Conservation (phyloP, 164 flowering plant species). For the Stephania cephalantha region DNA sequence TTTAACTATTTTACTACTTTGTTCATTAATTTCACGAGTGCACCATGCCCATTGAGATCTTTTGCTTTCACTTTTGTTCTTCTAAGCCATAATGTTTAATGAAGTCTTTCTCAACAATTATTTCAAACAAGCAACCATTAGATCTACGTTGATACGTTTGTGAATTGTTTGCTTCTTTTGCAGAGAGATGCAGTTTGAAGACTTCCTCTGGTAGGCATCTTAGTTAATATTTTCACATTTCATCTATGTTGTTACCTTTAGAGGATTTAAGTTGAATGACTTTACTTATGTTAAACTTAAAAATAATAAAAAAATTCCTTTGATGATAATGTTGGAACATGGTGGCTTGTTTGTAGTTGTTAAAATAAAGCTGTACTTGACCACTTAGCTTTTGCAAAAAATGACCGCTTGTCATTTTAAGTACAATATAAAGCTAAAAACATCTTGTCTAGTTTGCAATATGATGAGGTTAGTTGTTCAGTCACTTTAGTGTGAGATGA, state of each 20-base stretch:
- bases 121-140: background rate
- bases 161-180: constrained; percentile 18
- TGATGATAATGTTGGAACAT: background rate
- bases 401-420: background rate
- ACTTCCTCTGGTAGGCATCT: constrained; percentile 81
- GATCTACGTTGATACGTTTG: background rate
- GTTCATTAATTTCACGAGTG: too few species aligned
- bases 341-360: background rate
- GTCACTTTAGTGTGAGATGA: background rate
- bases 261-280: too few species aligned
- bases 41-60: background rate
- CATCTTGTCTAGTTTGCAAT: background rate
- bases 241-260: background rate
- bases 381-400: background rate
- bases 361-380: background rate
- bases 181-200: constrained; percentile 80
- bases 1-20: too few species aligned
- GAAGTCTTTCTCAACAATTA: background rate
- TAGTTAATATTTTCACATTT: background rate
- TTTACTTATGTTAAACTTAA: too few species aligned
- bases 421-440: background rate
- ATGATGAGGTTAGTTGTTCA: background rate
- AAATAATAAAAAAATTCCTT: background rate
- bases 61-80: too few species aligned
- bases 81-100: background rate